Evolutionary conservation across 208 protist species (phyloP).

Genomic region (Trypanosomatidae sp.): DNA sequence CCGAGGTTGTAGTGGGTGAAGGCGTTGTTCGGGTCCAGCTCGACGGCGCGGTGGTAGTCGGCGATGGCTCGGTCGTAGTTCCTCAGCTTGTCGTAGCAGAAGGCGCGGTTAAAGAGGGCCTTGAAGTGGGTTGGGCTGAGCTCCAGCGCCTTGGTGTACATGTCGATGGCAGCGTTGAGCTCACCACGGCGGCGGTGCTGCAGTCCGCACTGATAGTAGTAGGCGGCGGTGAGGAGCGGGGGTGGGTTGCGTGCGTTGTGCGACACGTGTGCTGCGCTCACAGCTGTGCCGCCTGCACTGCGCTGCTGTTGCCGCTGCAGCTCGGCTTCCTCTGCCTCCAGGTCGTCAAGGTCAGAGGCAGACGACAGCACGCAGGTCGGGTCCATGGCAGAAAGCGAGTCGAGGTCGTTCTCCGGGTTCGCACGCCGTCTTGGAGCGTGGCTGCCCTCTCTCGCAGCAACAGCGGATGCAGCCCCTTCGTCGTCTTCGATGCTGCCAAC

Average conservation of each 20-base stretch:
- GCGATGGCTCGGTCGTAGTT: slow-evolving; percentile 62
- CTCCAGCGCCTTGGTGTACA: slow-evolving; percentile 84
- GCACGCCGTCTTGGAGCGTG: too few species aligned
- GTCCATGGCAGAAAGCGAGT: slow-evolving; percentile 18
- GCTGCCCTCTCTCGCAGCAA: too few species aligned
- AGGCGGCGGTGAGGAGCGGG: slow-evolving; percentile 21
- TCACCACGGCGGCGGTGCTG: slow-evolving; percentile 62
- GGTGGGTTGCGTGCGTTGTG: neutral
- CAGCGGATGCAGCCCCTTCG: too few species aligned
- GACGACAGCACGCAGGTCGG: slow-evolving; percentile 8
- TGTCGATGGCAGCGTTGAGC: slow-evolving; percentile 56
- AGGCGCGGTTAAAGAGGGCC: slow-evolving; percentile 90
- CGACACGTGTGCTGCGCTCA: too few species aligned
- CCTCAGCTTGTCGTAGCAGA: slow-evolving; percentile 71
- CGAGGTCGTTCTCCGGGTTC: slow-evolving; percentile 11
- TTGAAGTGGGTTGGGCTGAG: slow-evolving; percentile 81
- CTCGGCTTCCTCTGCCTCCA: neutral
- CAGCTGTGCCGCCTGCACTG: neutral
- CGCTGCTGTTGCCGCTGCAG: neutral
- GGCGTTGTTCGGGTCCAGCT: slow-evolving; percentile 70
- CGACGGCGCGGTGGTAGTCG: slow-evolving; percentile 75
- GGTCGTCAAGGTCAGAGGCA: neutral
- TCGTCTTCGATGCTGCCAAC: too few species aligned
- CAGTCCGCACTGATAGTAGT: slow-evolving; percentile 76
- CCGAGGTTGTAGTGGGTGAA: slow-evolving; percentile 92